These are phyloP conservation scores for Tricholoma furcatifolium DNA, from an alignment of 768 basidiomycete species.

Conservation along the genomic window DNA sequence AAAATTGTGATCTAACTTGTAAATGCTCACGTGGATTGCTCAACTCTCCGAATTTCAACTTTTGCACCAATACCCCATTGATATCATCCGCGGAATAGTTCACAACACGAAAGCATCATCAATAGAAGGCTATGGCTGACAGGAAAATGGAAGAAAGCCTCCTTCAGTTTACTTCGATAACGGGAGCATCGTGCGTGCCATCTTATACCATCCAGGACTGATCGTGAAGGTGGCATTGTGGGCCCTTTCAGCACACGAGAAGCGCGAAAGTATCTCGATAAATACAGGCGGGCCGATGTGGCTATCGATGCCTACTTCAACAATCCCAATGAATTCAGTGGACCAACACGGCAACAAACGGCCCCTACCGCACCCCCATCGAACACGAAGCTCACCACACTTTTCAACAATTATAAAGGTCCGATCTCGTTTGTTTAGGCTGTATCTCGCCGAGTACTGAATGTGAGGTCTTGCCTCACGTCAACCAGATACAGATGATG, in stretches of 20 bases:
- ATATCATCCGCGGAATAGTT: conserved; percentile 6
- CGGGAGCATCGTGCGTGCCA: conserved; percentile 65
- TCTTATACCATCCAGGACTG: conserved; percentile 3
- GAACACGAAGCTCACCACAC: conserved; percentile 48
- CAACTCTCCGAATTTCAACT: conserved; percentile 2
- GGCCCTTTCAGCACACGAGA: conserved; percentile 45
- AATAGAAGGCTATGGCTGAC: conserved; percentile 29
- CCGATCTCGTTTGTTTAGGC: conserved; percentile 7
- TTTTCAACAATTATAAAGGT: conserved; percentile 77
- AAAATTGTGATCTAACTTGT: not conserved
- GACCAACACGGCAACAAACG: conserved; percentile 20
- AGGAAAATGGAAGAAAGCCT: conserved; percentile 49
- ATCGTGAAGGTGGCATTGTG: conserved; percentile 27
- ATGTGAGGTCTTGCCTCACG: not conserved
- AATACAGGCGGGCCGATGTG: conserved; percentile 66
- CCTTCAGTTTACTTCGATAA: conserved; percentile 61
- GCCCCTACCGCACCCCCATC: conserved; percentile 31
- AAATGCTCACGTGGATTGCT: conserved; percentile 2
- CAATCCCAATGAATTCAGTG: conserved; percentile 40
- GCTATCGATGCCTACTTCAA: conserved; percentile 75
- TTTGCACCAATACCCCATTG: not conserved
- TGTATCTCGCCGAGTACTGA: conserved; percentile 1
- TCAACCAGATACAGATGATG: conserved; percentile 51
- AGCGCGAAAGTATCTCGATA: conserved; percentile 68
- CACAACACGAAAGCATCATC: conserved; percentile 5